phyloP scores from a whole-genome alignment of 129 eudicot genomes.

The Logfia minima region DNA sequence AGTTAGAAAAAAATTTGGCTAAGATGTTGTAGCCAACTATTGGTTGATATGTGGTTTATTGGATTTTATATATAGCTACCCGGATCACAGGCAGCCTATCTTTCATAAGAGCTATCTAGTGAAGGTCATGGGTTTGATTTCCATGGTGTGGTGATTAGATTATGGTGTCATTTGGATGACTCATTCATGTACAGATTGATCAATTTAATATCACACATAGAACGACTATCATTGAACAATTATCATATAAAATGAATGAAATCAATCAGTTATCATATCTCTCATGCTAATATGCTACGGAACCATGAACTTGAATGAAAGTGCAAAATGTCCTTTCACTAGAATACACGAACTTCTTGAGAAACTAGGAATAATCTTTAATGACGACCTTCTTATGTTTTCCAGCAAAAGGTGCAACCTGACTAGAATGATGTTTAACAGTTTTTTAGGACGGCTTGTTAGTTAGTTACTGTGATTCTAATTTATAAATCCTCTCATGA shows the following conservation, averaged over 20 bases:
- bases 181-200: conserved; percentile 3
- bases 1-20: conserved; percentile 15
- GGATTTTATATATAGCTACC: not conserved
- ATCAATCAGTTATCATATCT: not conserved
- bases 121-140: conserved; percentile 11
- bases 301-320: not conserved
- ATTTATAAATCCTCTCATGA: not conserved
- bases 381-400: not conserved
- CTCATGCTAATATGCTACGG: not conserved
- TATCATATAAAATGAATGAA: not conserved
- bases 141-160: not conserved
- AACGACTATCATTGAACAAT: conserved; percentile 5
- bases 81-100: not conserved
- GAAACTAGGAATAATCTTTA: no score
- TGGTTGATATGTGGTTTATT: not conserved
- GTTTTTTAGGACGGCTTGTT: not conserved
- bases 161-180: not conserved
- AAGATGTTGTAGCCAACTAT: not conserved
- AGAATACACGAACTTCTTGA: not conserved
- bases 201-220: not conserved
- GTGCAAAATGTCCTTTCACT: not conserved
- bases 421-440: not conserved
- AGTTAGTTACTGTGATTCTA: not conserved
- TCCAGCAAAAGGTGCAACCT: not conserved
- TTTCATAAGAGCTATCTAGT: not conserved